Conservation (phyloP, 192 early-diverging fungal species). For the Coemansia reversa region DNA sequence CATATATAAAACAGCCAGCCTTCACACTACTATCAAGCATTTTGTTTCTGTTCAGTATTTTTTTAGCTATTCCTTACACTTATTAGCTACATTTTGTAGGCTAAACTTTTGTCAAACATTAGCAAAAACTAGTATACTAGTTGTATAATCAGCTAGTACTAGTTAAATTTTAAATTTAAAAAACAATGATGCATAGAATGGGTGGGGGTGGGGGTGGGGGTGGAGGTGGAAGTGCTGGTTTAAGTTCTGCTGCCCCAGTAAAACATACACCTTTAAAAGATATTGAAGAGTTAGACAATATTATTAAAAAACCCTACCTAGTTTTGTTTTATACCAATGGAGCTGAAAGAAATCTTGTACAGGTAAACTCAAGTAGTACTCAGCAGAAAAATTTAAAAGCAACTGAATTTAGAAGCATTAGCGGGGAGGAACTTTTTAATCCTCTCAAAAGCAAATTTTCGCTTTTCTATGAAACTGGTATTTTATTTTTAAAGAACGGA, state of each 20-base stretch:
- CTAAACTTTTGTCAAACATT: not conserved
- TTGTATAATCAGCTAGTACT: not conserved
- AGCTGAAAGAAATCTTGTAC: not conserved
- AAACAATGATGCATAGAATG: not conserved
- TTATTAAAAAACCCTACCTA: not conserved
- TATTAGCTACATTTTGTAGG: no score
- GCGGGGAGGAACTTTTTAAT: not conserved
- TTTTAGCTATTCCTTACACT: not conserved
- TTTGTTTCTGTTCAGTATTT: not conserved
- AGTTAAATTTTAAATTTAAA: not conserved
- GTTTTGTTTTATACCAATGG: conserved; percentile 5
- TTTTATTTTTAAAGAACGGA: not conserved
- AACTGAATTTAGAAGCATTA: not conserved
- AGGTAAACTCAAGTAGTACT: not conserved
- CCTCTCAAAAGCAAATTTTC: not conserved
- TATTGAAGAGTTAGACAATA: not conserved
- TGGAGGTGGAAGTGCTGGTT: not conserved
- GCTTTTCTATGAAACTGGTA: not conserved
- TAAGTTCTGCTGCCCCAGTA: not conserved
- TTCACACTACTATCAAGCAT: not conserved
- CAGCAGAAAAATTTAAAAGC: not conserved
- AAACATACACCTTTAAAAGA: conserved; percentile 3
- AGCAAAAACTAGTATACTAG: not conserved
- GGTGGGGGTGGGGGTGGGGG: no score
- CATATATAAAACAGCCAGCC: no score